Evolutionary conservation across 1,284 basidiomycete genomes (phyloP).

Genomic region (Wolfiporia cocos): DNA sequence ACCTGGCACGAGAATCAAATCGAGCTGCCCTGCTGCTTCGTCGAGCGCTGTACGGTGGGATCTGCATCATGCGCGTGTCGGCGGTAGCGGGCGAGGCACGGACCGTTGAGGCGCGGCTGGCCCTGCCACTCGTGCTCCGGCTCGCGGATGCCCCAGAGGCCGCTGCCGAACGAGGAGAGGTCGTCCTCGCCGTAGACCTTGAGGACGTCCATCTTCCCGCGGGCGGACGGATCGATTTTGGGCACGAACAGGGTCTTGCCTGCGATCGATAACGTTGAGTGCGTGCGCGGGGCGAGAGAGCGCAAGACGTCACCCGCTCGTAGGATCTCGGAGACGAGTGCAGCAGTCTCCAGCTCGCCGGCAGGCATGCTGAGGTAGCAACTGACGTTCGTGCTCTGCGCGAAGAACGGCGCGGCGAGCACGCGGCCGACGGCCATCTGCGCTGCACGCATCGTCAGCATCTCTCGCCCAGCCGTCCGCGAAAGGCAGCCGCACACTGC

Average conservation of each 20-base stretch:
- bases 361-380: conserved; percentile 77
- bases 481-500: conserved; percentile 44
- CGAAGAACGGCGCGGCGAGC: conserved; percentile 44
- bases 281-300: conserved; percentile 11
- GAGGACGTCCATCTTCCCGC: conserved; percentile 60
- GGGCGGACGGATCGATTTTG: conserved; percentile 40
- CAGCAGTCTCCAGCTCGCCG: conserved; percentile 58
- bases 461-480: not conserved
- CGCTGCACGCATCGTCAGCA: conserved; percentile 34
- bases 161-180: conserved; percentile 46
- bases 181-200: conserved; percentile 54
- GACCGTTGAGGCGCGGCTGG: conserved; percentile 44
- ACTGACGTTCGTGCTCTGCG: conserved; percentile 44
- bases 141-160: conserved; percentile 72
- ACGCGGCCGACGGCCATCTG: conserved; percentile 43
- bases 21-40: conserved; percentile 37
- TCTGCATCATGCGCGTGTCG: conserved; percentile 2
- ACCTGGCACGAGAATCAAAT: conserved; percentile 71
- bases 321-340: conserved; percentile 42
- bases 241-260: conserved; percentile 70
- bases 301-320: conserved; percentile 31
- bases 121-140: conserved; percentile 44
- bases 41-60: conserved; percentile 35
- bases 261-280: conserved; percentile 20
- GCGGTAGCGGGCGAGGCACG: conserved; percentile 16